Percentiles rank a stretch among this genome's conserved stretches.
Evolutionary conservation across 352 stramenopile species (phyloP).

Genomic region (Globisporangium heterothallicum): DNA sequence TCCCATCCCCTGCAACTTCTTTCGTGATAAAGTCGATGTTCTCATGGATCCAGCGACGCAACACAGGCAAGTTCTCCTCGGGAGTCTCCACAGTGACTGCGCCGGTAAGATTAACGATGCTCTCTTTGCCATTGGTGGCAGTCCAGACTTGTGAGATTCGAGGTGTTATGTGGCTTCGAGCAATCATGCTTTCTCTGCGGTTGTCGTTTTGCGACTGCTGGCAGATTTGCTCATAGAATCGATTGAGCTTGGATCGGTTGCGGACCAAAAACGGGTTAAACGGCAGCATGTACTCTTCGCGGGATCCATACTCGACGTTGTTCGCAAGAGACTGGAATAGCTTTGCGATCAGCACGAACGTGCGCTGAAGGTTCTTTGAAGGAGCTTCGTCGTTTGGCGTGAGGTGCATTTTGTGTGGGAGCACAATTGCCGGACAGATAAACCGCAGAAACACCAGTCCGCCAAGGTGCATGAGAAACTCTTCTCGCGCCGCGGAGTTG

Average conservation of each 20-base stretch:
- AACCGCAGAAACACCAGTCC: conserved; percentile 76
- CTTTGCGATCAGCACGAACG: conserved; percentile 72
- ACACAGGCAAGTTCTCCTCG: conserved; percentile 40
- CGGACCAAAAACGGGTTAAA: conserved; percentile 66
- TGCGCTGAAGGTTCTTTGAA: conserved; percentile 49
- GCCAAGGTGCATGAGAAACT: conserved; percentile 75
- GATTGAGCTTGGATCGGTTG: conserved; percentile 50
- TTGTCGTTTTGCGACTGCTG: conserved; percentile 58
- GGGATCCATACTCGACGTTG: conserved; percentile 60
- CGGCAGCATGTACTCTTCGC: conserved; percentile 73
- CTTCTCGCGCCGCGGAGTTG: conserved; percentile 36
- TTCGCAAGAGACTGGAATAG: conserved; percentile 80
- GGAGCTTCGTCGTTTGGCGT: conserved; percentile 37
- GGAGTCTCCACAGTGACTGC: conserved; percentile 25
- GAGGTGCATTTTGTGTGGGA: conserved; percentile 67
- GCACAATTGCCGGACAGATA: conserved; percentile 66
- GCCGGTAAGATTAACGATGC: conserved; percentile 32
- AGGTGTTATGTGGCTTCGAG: conserved; percentile 47
- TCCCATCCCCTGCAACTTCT: conserved; percentile 48
- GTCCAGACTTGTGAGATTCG: conserved; percentile 63
- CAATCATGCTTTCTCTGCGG: conserved; percentile 57
- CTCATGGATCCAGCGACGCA: conserved; percentile 47
- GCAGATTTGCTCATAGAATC: conserved; percentile 77
- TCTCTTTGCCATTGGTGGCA: conserved; percentile 19
- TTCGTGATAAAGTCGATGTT: conserved; percentile 42